phyloP scores from a whole-genome alignment of 208 protist genomes.

The Angomonas deanei region DNA sequence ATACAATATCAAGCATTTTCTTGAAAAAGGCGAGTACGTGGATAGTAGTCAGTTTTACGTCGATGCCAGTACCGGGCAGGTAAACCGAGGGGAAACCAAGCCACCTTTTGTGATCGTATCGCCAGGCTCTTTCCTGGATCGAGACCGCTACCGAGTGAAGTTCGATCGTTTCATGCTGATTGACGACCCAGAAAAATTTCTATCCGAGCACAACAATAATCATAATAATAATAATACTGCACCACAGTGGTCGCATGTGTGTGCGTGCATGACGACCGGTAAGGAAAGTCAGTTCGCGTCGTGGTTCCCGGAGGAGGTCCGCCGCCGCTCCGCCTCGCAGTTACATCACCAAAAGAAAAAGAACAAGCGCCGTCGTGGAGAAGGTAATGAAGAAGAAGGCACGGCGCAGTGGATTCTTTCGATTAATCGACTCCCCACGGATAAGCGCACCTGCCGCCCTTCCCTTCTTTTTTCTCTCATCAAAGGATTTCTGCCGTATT shows the following conservation, averaged over 20 bases:
- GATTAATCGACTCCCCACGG: background rate
- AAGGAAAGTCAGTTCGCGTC: slow-evolving; percentile 1
- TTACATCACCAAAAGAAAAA: background rate
- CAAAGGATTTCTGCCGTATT: slow-evolving; percentile 79
- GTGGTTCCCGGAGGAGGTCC: background rate
- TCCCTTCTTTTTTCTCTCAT: slow-evolving; percentile 67
- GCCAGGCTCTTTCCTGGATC: slow-evolving; percentile 68
- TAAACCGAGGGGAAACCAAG: slow-evolving; percentile 64
- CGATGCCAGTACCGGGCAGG: slow-evolving; percentile 56
- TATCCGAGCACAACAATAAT: background rate
- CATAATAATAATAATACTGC: too few species aligned
- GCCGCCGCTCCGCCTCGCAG: background rate
- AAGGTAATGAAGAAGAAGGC: too few species aligned
- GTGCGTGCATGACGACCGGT: slow-evolving; percentile 75
- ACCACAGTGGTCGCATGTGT: slow-evolving; percentile 80
- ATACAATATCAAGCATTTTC: slow-evolving; percentile 75
- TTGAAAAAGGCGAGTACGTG: slow-evolving; percentile 73
- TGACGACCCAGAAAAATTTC: slow-evolving; percentile 40
- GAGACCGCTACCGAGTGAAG: slow-evolving; percentile 54
- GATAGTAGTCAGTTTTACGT: slow-evolving; percentile 69
- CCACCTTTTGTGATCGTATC: slow-evolving; percentile 62
- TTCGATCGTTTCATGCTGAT: slow-evolving; percentile 74
- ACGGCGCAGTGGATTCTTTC: background rate
- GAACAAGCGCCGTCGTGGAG: background rate
- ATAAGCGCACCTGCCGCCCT: slow-evolving; percentile 21